Conservation (phyloP, 1,284 basidiomycete species). For the Cerrena zonata region DNA sequence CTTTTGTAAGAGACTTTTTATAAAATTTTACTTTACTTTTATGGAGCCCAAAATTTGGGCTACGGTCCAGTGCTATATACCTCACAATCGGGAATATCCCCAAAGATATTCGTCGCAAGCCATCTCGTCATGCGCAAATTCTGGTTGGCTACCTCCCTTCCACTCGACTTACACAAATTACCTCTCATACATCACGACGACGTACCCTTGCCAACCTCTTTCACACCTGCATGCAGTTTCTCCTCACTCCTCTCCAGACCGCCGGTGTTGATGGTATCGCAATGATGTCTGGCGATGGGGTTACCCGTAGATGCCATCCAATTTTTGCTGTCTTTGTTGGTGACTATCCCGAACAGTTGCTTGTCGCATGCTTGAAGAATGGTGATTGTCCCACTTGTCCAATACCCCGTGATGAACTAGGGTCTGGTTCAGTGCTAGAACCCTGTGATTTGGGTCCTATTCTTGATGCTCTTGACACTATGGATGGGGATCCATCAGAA, state of each 20-base stretch:
- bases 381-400: constrained; percentile 17
- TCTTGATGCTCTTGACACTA: background rate
- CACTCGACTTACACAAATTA: constrained; percentile 18
- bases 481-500: background rate
- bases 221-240: constrained; percentile 24
- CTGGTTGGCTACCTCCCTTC: constrained; percentile 26
- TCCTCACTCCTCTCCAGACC: constrained; percentile 16
- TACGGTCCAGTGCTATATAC: no score
- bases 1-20: no score
- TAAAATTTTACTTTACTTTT: no score
- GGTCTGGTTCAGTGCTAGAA: constrained; percentile 5
- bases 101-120: constrained; percentile 15
- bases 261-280: constrained; percentile 18
- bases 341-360: constrained; percentile 22
- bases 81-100: constrained; percentile 21
- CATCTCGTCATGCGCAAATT: constrained; percentile 17
- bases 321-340: constrained; percentile 24
- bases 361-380: constrained; percentile 17
- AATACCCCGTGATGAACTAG: constrained; percentile 12
- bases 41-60: no score
- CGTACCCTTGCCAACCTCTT: constrained; percentile 20
- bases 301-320: constrained; percentile 16
- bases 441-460: background rate
- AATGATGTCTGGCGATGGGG: constrained; percentile 23
- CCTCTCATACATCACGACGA: constrained; percentile 11